phyloP scores from a whole-genome alignment of 1,284 basidiomycete species.

The Mycena sp. region DNA sequence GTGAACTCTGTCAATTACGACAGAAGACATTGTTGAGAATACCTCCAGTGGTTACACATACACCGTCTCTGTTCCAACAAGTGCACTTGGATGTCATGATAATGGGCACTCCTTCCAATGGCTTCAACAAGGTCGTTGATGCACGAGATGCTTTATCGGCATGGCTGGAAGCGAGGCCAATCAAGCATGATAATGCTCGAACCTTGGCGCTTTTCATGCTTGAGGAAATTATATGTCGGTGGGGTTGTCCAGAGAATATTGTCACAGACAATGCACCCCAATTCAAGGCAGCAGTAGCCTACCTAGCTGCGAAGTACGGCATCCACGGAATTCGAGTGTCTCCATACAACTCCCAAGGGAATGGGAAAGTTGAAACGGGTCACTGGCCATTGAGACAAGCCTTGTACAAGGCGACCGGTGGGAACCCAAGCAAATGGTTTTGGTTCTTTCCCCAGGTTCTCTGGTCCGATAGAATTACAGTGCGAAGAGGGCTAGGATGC shows the following conservation, averaged over 20 bases:
- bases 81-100: conserved; percentile 23
- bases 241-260: too few relatives aligned
- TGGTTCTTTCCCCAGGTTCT: too few relatives aligned
- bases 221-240: too few relatives aligned
- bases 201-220: too few relatives aligned
- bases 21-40: conserved; percentile 1
- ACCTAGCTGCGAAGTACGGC: conserved; percentile 41
- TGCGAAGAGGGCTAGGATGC: too few relatives aligned
- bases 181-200: too few relatives aligned
- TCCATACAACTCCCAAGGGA: conserved; percentile 53
- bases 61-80: too few relatives aligned
- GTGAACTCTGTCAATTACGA: conserved; percentile 10
- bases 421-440: conserved; percentile 34
- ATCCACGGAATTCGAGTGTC: conserved; percentile 53
- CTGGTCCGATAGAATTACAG: too few relatives aligned
- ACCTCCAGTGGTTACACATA: conserved; percentile 19
- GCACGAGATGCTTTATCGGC: neutral
- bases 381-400: conserved; percentile 45
- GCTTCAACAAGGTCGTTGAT: conserved; percentile 4
- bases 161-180: too few relatives aligned
- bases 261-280: too few relatives aligned
- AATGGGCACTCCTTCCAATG: neutral
- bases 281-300: conserved; percentile 41
- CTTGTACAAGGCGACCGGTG: conserved; percentile 46
- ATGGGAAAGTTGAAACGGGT: too few relatives aligned